Evolutionary conservation across 1,284 basidiomycete species (phyloP), one percentile per base, ranked within the genome.

Genomic region (Volvariella surrecta): DNA sequence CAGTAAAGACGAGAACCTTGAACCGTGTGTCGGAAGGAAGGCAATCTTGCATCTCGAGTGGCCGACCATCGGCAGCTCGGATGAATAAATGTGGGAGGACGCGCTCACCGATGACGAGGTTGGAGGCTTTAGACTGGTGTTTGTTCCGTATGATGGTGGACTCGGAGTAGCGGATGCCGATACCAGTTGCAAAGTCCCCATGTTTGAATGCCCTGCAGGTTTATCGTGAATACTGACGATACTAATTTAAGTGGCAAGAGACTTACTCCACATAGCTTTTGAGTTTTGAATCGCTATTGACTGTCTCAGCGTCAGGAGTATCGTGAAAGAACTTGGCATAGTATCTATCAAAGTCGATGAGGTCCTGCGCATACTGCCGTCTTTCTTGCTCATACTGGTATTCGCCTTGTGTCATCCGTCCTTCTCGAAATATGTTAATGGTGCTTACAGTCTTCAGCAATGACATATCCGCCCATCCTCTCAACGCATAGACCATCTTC

Each of bases 261-360:
- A n/a, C 19, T 31, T 41, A 17, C 59, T 68, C 37, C 45, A 82
- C 79, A 61, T 60, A 45, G 82, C 68, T 40, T n/a, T 76, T 74
- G 53, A 82, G 82, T 1, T 78, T 71, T 15, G 88, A 74, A 18
- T 83, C 85, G 35, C 77, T 73, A 31, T 70, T 57, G 52, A 74
- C 67, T 1, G 71, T 65, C 30, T 69, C 64, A 8, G 75, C 77
- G 22, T 70, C 67, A 6, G 85, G 80, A 60, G 88, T 89, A 37
- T 78, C 81, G 13, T 84, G 88, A 60, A 90, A 89, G 17, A 91
- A 62, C 9, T 73, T 68, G 1, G 84, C 74, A 55, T 82, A 89
- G 51, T 81, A 64, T 58, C 79, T 80, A 60, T 93, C 89, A 52
- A 90, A 90, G 45, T 75, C 59, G 52, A 92, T 91, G 43, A 93